Evolutionary conservation across 768 basidiomycete species (phyloP).

Genomic region (Leccinum rimulosum): DNA sequence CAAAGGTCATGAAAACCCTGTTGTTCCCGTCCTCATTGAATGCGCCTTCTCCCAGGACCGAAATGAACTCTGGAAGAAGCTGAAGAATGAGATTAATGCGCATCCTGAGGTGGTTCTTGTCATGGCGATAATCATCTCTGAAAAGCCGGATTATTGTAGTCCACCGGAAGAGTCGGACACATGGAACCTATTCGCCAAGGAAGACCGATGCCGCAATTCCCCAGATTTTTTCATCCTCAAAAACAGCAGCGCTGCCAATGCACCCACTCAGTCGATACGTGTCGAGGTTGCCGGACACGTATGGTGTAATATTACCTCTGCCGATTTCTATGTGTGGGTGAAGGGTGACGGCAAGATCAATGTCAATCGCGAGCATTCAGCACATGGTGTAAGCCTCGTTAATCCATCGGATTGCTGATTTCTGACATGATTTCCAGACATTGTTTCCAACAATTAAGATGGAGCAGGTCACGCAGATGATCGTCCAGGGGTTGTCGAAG

Average conservation of each 20-base stretch:
- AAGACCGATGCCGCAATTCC: background rate
- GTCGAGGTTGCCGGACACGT: background rate
- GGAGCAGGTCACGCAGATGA: background rate
- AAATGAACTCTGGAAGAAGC: background rate
- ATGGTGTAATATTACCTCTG: background rate
- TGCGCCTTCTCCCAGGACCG: slow-evolving; percentile 3
- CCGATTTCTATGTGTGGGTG: background rate
- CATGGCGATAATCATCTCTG: background rate
- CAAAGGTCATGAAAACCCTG: background rate
- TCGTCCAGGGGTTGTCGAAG: background rate
- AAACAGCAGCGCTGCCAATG: background rate
- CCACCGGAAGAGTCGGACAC: background rate
- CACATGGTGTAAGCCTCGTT: background rate
- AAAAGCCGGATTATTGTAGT: background rate
- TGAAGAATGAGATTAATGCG: background rate
- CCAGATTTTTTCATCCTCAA: background rate
- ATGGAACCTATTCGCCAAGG: background rate
- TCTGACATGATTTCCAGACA: background rate
- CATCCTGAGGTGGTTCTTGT: slow-evolving; percentile 1
- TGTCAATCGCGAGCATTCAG: background rate
- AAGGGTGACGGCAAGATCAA: background rate
- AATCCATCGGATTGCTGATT: background rate
- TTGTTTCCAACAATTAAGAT: slow-evolving; percentile 1
- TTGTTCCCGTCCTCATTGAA: background rate
- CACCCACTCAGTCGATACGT: background rate